phyloP scores from a whole-genome alignment of 306 rosid genomes.

The Trifolium pratense region DNA sequence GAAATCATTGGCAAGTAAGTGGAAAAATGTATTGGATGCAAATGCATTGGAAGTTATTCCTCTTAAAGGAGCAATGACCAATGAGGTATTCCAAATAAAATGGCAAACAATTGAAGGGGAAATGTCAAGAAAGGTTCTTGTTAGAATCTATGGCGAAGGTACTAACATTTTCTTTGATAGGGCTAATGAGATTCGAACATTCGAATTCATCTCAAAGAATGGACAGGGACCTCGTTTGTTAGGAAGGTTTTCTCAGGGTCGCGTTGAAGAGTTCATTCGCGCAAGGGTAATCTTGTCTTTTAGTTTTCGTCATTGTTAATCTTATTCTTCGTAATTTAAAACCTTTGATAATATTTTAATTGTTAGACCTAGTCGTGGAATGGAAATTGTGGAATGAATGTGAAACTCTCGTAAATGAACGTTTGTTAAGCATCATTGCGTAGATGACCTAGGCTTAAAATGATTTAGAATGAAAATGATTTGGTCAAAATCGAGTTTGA shows the following conservation, averaged over 20 bases:
- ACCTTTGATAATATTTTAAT: neutral
- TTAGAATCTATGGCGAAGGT: conserved; percentile 81
- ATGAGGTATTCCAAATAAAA: conserved; percentile 76
- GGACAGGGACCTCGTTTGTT: conserved; percentile 84
- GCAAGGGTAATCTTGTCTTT: conserved; percentile 62
- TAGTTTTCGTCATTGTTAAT: conserved; percentile 1
- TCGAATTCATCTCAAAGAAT: conserved; percentile 70
- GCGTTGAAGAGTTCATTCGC: conserved; percentile 82
- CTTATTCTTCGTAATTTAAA: neutral
- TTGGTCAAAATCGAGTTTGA: neutral
- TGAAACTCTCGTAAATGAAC: neutral
- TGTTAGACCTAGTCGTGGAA: neutral
- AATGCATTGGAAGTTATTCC: conserved; percentile 68
- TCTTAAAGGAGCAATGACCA: conserved; percentile 89
- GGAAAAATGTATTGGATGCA: conserved; percentile 64
- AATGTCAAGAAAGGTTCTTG: conserved; percentile 67
- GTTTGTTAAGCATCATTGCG: too few relatives aligned
- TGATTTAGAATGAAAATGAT: neutral
- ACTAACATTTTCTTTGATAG: conserved; percentile 73
- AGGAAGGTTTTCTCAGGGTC: conserved; percentile 73
- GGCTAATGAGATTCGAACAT: conserved; percentile 60
- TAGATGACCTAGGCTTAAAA: too few relatives aligned
- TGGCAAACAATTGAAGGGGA: conserved; percentile 68
- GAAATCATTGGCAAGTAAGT: conserved; percentile 65
- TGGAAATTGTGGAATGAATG: neutral